Conservation (phyloP, 345 rosid species). For the Syzygium aqueum region DNA sequence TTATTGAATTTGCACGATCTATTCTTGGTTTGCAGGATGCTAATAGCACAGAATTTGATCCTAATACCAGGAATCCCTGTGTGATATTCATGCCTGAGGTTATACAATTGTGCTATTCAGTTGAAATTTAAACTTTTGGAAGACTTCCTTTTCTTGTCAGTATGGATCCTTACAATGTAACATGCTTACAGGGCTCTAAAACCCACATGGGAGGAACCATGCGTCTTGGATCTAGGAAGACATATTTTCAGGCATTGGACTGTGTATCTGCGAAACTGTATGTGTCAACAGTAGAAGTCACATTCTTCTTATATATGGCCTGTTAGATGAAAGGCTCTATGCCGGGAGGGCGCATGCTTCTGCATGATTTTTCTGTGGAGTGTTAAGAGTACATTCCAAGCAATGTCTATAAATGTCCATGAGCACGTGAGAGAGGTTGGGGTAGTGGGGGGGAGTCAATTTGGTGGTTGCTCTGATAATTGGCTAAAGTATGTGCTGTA, state of each 20-base stretch:
- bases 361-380: background rate
- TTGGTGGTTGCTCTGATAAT: background rate
- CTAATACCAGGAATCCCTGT: constrained; percentile 61
- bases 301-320: background rate
- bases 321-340: background rate
- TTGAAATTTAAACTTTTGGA: background rate
- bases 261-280: constrained; percentile 78
- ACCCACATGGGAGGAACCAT: constrained; percentile 97
- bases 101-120: background rate
- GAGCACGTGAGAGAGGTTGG: background rate
- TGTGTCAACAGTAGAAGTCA: constrained; percentile 13
- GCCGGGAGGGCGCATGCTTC: background rate
- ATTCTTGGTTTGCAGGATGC: constrained; percentile 76
- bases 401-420: background rate
- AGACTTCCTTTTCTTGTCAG: background rate
- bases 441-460: background rate
- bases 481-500: background rate
- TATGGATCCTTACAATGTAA: background rate
- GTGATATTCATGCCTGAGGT: constrained; percentile 99
- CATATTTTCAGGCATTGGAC: constrained; percentile 50
- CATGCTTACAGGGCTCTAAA: constrained; percentile 61
- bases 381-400: background rate
- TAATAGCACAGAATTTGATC: constrained; percentile 89
- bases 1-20: constrained; percentile 74
- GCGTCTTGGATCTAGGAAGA: constrained; percentile 90